Evolutionary conservation across 1,284 basidiomycete genomes (phyloP), one percentile per base, ranked within the genome.

Genomic region (Trichosporon sp.): DNA sequence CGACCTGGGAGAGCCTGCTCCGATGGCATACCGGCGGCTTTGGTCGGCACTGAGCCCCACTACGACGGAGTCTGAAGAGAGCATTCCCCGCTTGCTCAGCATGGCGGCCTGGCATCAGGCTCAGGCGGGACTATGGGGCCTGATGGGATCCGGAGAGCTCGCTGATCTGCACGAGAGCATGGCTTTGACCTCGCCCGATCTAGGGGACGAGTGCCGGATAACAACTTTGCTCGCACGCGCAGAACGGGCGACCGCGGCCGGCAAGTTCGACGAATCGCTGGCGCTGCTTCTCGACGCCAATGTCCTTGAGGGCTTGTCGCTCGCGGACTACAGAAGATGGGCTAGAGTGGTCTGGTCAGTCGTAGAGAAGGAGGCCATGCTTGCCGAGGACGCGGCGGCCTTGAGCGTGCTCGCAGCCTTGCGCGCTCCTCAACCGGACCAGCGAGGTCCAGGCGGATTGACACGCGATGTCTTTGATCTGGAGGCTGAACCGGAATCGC

Each of bases 1-100:
- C 13, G 78, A 80, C 58, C 58, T 80, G 32, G 79, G 78, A 23
- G 79, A 80, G 66, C 73, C 77, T 0, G 69, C 74, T 2, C 76
- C 74, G 31, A 57, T 75, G 3, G 78, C 77, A 1, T 73, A 77
- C 32, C 66, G 71, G 25, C 70, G 78, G 1, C 69, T 77, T 16
- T 73, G 74, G 57, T 59, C 64, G 6, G 73, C 79, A 0, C 61
- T 75, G 7, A 74, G 59, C 32, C 36, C 62, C 2, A 36, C 56
- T 33, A 56, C 44, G n/a, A 57, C 33, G 11, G 61, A 31, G 63
- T 59, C 23, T 16, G 66, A 72, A 32, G 59, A 32, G 19, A 54
- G 29, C 40, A 40, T 16, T 7, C 52, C 21, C 31, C 66, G 37
- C 60, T 67, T 31, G 62, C 64, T 78, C 4, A 71, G 72, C 36